Base-by-base conservation (phyloP, 2,329 filamentous ascomycete species). In the Chaetomium strumarium region DNA sequence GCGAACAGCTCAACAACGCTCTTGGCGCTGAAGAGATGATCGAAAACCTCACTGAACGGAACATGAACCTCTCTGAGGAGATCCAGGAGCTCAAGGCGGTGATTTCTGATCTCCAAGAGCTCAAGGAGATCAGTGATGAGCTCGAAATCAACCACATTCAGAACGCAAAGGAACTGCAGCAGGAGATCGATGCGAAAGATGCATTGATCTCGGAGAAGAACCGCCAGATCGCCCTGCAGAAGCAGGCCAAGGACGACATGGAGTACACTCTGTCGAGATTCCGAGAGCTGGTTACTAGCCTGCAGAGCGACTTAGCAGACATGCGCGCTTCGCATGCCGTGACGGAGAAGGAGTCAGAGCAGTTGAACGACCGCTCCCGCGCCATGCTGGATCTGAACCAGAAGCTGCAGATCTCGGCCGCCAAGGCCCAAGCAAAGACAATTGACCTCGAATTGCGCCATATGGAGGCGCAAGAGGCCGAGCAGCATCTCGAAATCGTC, bases 361-460 rank as follows among this genome's bases (percentile, higher is more conserved):
- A 97, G 67, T 81, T 97, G 51, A 91, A 85, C 59, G 88, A 82
- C 62, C 86, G 90, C 57, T 95, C 92, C 41, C 83, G 90, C 57
- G 90, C 92, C 49, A 95, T 99, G 86, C 88, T 96, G 81, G 92
- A 99, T 64, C 79, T 99, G 42, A 97, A 97, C 69, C 81, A 92
- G 79, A 95, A 95, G 71, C 79, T 99, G 40, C 92, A 96, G 65
- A 81, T 88, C 51, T 95, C 90, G 12, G 90, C 90, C 11, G 81
- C 90, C 38, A 96, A 96, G 73, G 87, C 92, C 2, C 92, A 96
- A 67, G 85, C 89, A 64, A 97, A 96, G 73, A 90, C 90, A 0
- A 95, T 99, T 57, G 91, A 96, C 60, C 77, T 96, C 30, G 91
- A 97, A 67, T 75, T 97, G 52, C 82, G 86, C 49, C 85, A 87